A percentile compares a stretch with the other conserved stretches of the same genome.
phyloP scores from a whole-genome alignment of 352 stramenopile genomes.

The Thraustotheca clavata region DNA sequence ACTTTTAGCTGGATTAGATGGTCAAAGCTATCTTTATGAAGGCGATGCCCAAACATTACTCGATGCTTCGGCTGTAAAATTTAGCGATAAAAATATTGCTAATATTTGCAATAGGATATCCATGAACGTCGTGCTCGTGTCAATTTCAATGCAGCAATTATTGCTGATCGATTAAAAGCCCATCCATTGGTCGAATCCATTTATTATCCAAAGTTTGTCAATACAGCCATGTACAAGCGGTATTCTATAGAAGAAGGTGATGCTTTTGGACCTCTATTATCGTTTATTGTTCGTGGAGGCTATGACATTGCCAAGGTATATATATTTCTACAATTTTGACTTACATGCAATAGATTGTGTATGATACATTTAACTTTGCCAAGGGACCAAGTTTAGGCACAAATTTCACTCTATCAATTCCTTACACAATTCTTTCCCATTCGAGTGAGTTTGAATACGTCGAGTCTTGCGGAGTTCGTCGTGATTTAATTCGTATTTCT shows the following conservation, averaged over 20 bases:
- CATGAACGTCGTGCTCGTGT: conserved; percentile 53
- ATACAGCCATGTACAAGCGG: conserved; percentile 49
- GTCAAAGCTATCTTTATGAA: conserved; percentile 56
- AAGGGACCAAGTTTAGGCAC: conserved; percentile 88
- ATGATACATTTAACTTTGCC: conserved; percentile 73
- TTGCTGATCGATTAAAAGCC: conserved; percentile 58
- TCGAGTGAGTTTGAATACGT: conserved; percentile 90
- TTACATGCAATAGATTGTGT: conserved; percentile 57
- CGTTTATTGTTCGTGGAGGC: conserved; percentile 70
- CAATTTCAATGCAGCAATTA: conserved; percentile 64
- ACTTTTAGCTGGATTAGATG: conserved; percentile 24
- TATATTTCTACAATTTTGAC: neutral
- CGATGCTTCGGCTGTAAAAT: conserved; percentile 28
- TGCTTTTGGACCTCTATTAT: conserved; percentile 83
- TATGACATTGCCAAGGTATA: conserved; percentile 33
- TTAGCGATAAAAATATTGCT: neutral
- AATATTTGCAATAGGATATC: conserved; percentile 53
- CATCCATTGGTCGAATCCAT: conserved; percentile 76
- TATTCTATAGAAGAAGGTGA: conserved; percentile 31
- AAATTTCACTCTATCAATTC: conserved; percentile 91
- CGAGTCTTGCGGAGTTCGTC: conserved; percentile 83
- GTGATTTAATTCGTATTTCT: conserved; percentile 87
- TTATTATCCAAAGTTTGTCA: conserved; percentile 73
- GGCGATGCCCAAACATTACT: conserved; percentile 47
- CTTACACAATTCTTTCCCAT: conserved; percentile 90